A percentile compares a stretch with the other conserved stretches of the same genome.
Conservation (phyloP, 331 rosid species). For the Acacia pycnantha region DNA sequence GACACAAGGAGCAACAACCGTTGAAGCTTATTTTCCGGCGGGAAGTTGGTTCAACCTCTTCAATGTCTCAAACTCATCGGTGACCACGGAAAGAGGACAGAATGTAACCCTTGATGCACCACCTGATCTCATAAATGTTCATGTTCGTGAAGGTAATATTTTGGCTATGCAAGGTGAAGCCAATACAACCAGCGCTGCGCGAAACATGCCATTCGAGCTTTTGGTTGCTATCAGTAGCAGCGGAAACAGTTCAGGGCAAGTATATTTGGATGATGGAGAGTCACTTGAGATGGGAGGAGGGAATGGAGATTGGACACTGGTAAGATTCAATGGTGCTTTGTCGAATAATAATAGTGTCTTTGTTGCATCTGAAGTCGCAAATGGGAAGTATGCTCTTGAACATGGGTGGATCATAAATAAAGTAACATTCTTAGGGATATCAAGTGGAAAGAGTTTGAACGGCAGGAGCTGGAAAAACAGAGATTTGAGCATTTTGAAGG, state of each 20-base stretch:
- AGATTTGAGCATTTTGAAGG: constrained; percentile 30
- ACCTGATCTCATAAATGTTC: constrained; percentile 71
- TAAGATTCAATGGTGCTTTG: constrained; percentile 39
- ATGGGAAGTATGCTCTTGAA: constrained; percentile 53
- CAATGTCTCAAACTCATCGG: constrained; percentile 56
- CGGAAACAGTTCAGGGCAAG: constrained; percentile 50
- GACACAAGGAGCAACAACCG: constrained; percentile 45
- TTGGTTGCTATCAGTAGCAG: constrained; percentile 48
- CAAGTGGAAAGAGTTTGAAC: constrained; percentile 26
- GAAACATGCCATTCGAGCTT: constrained; percentile 64
- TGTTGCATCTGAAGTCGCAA: constrained; percentile 55
- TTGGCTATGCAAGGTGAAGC: constrained; percentile 81
- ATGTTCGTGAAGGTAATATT: constrained; percentile 72
- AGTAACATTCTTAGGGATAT: constrained; percentile 61
- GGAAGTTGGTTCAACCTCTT: constrained; percentile 93
- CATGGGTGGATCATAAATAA: constrained; percentile 59
- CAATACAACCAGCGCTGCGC: constrained; percentile 59
- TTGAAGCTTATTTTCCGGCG: constrained; percentile 74
- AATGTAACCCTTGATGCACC: constrained; percentile 63
- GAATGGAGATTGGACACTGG: constrained; percentile 58
- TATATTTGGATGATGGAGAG: constrained; percentile 84
- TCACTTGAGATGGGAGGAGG: constrained; percentile 47
- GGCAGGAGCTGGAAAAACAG: constrained; percentile 11
- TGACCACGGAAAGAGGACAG: constrained; percentile 48
- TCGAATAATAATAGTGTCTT: constrained; percentile 16